phyloP scores from a whole-genome alignment of 257 asterid species.

The Oldenlandia corymbosa region DNA sequence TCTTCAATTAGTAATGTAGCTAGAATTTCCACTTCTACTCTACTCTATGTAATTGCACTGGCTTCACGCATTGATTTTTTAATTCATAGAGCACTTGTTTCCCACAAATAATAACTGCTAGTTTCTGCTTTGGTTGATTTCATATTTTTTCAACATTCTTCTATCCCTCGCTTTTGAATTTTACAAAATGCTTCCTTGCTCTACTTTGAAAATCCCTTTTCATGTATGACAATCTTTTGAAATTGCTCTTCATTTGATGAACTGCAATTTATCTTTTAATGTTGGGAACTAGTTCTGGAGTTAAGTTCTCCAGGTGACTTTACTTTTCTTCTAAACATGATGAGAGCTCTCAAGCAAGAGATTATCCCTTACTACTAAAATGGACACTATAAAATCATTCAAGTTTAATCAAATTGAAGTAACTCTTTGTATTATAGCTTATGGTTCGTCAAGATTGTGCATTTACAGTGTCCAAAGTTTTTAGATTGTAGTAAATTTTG shows the following conservation, averaged over 20 bases:
- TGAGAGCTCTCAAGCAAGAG: neutral
- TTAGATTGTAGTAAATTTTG: neutral
- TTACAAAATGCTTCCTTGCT: neutral
- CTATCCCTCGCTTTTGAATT: neutral
- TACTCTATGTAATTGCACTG: neutral
- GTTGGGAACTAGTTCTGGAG: neutral
- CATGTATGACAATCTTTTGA: neutral
- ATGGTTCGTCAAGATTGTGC: neutral
- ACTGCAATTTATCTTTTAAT: neutral
- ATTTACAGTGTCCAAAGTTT: neutral
- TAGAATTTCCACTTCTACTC: no score
- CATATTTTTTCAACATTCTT: neutral
- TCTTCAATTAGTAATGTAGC: no score
- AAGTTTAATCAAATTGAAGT: neutral
- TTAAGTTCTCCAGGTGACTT: neutral
- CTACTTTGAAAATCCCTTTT: neutral
- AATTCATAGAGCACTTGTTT: no score
- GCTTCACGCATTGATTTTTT: neutral
- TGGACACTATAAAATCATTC: neutral
- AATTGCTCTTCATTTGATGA: neutral
- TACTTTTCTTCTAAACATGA: neutral
- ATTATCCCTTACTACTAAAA: neutral
- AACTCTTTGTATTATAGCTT: slow-evolving; percentile 1
- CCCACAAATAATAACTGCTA: no score
- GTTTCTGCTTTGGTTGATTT: no score